Base-by-base conservation (phyloP, 1,139 yeast species). In the Cylindricascospora bacillispora region DNA sequence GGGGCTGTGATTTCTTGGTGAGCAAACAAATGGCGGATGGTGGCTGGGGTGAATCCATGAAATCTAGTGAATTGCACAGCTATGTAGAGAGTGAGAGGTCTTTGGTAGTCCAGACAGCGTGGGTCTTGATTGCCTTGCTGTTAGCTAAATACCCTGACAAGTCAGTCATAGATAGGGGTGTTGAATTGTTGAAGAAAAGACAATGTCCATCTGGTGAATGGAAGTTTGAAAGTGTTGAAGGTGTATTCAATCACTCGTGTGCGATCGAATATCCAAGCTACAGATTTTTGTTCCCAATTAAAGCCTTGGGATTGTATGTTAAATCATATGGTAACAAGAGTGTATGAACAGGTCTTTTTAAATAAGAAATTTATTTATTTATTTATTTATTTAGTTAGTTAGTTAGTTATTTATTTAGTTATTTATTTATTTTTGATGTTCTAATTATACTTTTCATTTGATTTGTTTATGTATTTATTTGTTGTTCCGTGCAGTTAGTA, bases 231-330 rank as follows among this genome's bases (percentile, higher is more conserved):
- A 80, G 73, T 30, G 73, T 81, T 15, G 97, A 89, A 56, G 99
- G 99, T 29, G 97, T 89, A 0, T 92, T 92, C 63, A 92, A 92
- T 54, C 95, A 89, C 49, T 74, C 83, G 24, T 73, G 82, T 63
- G 95, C 93, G 2, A 92, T 92, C 48, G 97, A 89, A 53, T 92
- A 92, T 52, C 98, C 98, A 26, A 80, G 83, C 40, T 92, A 92
- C 59, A 73, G 80, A 57, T 89, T 79, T 48, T 62, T 85, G 39
- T 92, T 92, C 56, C 77, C 95, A 2, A 80, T 89, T 48, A 89
- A 89, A 54, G 98, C 98, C 0, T 60, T 89, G 29, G 98, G 98
- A 1, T 63, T 89, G 46, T 86, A 78, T 44, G 52, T 52, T 12
- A 58, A 61, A 32, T 26, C 26, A 22, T 49, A 45, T 27, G 42